Evolutionary conservation across 257 asterid genomes (phyloP).

Genomic region (Primulina eburnea): DNA sequence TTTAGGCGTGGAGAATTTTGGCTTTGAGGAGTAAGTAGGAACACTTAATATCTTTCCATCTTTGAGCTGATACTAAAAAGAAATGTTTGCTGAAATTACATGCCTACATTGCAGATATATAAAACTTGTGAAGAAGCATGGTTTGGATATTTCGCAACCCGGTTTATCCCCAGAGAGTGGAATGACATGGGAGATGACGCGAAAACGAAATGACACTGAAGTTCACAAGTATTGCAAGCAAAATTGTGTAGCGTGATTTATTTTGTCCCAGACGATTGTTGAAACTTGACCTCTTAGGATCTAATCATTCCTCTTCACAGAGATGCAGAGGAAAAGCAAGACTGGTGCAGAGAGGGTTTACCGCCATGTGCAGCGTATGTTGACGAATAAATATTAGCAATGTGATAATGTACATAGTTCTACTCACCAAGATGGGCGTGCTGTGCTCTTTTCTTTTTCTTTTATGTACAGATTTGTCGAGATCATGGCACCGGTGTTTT

Average conservation of each 20-base stretch:
- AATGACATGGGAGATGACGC: conserved; percentile 89
- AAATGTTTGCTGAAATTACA: conserved; percentile 19
- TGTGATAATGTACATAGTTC: background rate
- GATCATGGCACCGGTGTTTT: conserved; percentile 97
- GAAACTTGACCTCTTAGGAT: conserved; percentile 18
- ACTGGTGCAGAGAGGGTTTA: conserved; percentile 79
- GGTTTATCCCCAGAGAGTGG: conserved; percentile 82
- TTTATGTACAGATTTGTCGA: conserved; percentile 69
- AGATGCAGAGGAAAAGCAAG: conserved; percentile 82
- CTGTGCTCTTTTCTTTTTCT: background rate
- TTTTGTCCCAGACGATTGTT: background rate
- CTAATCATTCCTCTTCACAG: conserved; percentile 33
- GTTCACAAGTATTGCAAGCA: conserved; percentile 65
- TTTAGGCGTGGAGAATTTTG: conserved; percentile 74
- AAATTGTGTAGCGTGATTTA: background rate
- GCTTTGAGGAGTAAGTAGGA: conserved; percentile 70
- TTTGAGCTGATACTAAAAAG: background rate
- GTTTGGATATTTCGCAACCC: conserved; percentile 86
- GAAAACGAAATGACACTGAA: conserved; percentile 64
- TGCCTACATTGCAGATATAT: conserved; percentile 44
- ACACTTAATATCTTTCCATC: conserved; percentile 2
- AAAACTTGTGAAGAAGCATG: conserved; percentile 71
- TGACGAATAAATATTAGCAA: conserved; percentile 1
- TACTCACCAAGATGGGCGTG: background rate
- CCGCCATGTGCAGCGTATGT: conserved; percentile 99